phyloP scores from a whole-genome alignment of 192 early-diverging fungal genomes.

The Gaertneriomyces sp. region DNA sequence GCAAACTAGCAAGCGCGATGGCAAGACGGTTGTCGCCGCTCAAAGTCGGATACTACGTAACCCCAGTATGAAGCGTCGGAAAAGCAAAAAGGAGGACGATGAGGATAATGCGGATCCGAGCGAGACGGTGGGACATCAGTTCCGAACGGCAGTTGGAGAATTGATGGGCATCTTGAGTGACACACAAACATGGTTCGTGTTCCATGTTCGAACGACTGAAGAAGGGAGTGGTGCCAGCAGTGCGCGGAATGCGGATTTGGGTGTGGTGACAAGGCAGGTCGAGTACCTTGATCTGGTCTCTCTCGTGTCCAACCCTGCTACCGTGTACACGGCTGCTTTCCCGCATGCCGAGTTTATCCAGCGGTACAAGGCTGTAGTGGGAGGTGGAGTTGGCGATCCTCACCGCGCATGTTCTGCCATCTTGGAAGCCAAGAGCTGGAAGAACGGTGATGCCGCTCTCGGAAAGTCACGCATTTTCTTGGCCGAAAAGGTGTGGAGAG shows the following conservation, averaged over 20 bases:
- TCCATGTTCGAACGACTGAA: conserved; percentile 59
- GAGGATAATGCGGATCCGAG: conserved; percentile 29
- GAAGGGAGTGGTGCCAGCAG: conserved; percentile 1
- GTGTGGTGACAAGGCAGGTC: conserved; percentile 69
- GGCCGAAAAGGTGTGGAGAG: conserved; percentile 74
- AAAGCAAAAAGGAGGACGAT: conserved; percentile 25
- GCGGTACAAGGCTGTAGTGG: conserved; percentile 55
- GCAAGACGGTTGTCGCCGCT: conserved; percentile 41
- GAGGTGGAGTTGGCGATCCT: conserved; percentile 17
- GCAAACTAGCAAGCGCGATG: conserved; percentile 32
- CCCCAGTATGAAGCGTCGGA: conserved; percentile 37
- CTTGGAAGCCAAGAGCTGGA: conserved; percentile 28
- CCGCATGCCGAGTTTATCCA: conserved; percentile 75
- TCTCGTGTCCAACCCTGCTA: conserved; percentile 60
- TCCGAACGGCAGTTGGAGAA: conserved; percentile 61
- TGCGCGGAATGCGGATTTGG: conserved; percentile 63
- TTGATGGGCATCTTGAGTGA: conserved; percentile 69
- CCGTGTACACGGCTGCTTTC: conserved; percentile 70
- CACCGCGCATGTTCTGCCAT: conserved; percentile 29
- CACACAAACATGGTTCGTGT: conserved; percentile 80
- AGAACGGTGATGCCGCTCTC: conserved; percentile 22
- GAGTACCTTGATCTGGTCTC: conserved; percentile 63
- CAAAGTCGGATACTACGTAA: conserved; percentile 25
- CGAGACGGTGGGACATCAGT: conserved; percentile 43
- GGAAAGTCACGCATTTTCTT: conserved; percentile 63